These are phyloP conservation scores for Gossypium ekmanianum DNA, from an alignment of 345 rosid species.

Conservation along the genomic window DNA sequence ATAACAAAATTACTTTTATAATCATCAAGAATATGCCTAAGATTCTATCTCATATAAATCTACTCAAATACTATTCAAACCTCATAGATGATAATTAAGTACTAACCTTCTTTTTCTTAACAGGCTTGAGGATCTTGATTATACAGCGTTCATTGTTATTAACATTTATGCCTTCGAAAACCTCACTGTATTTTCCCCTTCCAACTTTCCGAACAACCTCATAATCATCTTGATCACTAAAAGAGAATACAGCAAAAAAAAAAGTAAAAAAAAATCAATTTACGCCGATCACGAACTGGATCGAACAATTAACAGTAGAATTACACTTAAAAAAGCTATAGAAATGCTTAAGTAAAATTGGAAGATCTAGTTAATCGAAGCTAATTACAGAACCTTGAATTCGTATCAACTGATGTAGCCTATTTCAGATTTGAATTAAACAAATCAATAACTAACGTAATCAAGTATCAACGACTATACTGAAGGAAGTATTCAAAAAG, in stretches of 20 bases:
- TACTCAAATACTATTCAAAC: not conserved
- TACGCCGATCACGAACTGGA: not conserved
- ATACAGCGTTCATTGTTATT: conserved; percentile 63
- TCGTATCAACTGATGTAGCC: conserved; percentile 1
- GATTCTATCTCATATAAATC: conserved; percentile 9
- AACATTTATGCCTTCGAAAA: conserved; percentile 72
- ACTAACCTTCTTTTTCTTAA: conserved; percentile 79
- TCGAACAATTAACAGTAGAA: not conserved
- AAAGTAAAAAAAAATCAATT: not conserved
- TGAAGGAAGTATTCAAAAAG: not conserved
- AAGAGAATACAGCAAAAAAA: conserved; percentile 12
- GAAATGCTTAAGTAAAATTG: not conserved
- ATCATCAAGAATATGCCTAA: not conserved
- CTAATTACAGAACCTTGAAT: not conserved
- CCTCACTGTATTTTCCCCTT: conserved; percentile 82
- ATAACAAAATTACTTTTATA: conserved; percentile 2
- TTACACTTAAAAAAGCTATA: not conserved
- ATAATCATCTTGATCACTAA: conserved; percentile 78
- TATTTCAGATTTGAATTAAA: not conserved
- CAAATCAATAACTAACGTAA: not conserved
- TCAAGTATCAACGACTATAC: not conserved
- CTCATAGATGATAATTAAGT: not conserved
- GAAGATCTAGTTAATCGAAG: not conserved
- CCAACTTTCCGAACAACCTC: conserved; percentile 88
- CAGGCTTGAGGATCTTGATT: conserved; percentile 86